These are phyloP conservation scores for Penicillium polonicum DNA, from an alignment of 2,329 filamentous ascomycete species.

Conservation along the genomic window DNA sequence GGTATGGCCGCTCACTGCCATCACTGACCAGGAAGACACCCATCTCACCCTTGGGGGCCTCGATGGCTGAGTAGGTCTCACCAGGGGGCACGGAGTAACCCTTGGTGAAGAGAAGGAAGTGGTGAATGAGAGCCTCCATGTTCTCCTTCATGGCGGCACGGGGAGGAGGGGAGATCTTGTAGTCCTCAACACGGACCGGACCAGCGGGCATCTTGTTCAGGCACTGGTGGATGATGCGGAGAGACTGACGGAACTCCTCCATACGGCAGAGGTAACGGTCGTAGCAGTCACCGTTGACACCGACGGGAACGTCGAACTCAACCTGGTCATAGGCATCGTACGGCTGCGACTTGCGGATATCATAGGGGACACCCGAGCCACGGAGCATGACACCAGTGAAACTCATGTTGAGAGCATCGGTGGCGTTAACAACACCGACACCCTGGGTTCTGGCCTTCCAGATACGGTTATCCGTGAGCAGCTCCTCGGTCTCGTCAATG, in stretches of 20 bases:
- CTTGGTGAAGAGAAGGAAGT: constrained; percentile 98
- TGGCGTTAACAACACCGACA: constrained; percentile 84
- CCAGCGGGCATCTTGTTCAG: constrained; percentile 98
- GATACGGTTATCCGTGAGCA: constrained; percentile 98
- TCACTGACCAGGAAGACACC: constrained; percentile 95
- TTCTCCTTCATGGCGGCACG: constrained; percentile 99
- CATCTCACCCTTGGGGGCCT: constrained; percentile 99
- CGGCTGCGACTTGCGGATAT: constrained; percentile 92
- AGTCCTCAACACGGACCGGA: constrained; percentile 93
- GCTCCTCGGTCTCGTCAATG: constrained; percentile 97
- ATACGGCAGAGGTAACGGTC: constrained; percentile 98
- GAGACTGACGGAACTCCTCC: constrained; percentile 98
- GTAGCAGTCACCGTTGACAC: constrained; percentile 97
- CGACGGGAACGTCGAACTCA: constrained; percentile 96
- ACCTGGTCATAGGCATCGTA: constrained; percentile 98
- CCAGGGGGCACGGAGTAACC: constrained; percentile 95
- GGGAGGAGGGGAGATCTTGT: constrained; percentile 96
- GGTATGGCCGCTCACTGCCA: constrained; percentile 91
- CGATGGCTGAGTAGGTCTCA: constrained; percentile 96
- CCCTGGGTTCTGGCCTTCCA: constrained; percentile 93
- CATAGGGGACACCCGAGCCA: constrained; percentile 93
- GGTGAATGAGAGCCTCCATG: constrained; percentile 99
- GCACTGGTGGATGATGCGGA: constrained; percentile 98
- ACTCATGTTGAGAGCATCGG: constrained; percentile 93
- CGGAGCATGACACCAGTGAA: constrained; percentile 98